Evolutionary conservation across 2,329 filamentous ascomycete species (phyloP), one percentile per base, ranked within the genome.

Genomic region (Xylariales sp.): DNA sequence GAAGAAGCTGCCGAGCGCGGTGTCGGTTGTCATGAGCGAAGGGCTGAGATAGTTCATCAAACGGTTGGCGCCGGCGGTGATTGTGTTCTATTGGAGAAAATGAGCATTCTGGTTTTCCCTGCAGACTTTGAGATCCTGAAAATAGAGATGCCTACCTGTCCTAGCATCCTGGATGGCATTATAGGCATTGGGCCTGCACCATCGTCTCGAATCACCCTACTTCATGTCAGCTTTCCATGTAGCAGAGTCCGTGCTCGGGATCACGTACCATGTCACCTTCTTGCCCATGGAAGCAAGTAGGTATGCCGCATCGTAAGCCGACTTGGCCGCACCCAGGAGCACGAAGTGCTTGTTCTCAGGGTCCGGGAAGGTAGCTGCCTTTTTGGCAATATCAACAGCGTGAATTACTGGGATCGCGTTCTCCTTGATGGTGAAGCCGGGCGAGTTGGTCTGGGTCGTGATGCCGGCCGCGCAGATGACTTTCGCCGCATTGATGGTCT

Each of bases 391-490:
- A 14, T 45, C 42, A 12, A 34, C 18, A 5, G 21, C 20, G 22
- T 47, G 45, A 3, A 38, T 43, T 25, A 39, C 31, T 3, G 45
- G 45, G 21, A 47, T 33, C 4, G 42, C 29, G 10, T 34, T 31
- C 15, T 40, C 44, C 37, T 36, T 44, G 40, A 28, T 45, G 40
- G 38, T 29, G 25, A 41, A 51, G 14, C 16, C n/a, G 15, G 53
- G 50, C 19, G 50, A 33, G 27, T 50, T 40, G 18, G 24, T 27
- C 6, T 48, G 41, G 8, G 40, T 42, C 2, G 54, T 56, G 3
- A 55, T 36, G 4, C 58, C 58, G 9, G 48, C 51, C 8, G 57
- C 56, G 16, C 53, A 35, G 2, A 60, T 52, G 6, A 61, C 42
- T 31, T 58, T 60, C 14, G 31, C 44, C 19, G 46, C 25, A 12